Percentiles rank a stretch among this genome's conserved stretches.
Conservation (phyloP, 148 eudicot species). For the Chenopodium album region DNA sequence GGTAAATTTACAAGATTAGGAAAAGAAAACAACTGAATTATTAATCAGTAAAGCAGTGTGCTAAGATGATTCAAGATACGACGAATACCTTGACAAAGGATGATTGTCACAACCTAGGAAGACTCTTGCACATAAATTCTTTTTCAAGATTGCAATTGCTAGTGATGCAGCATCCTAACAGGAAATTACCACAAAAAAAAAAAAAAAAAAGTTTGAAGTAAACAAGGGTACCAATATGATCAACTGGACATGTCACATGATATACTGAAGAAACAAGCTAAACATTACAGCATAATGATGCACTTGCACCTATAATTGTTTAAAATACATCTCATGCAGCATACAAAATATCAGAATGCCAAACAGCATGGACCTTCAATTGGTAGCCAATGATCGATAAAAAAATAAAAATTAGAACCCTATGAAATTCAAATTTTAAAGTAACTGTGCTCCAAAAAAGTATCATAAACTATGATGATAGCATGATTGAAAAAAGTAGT, state of each 20-base stretch:
- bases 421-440: background rate
- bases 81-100: conserved; percentile 70
- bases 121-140: conserved; percentile 51
- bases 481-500: background rate
- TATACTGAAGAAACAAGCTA: background rate
- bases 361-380: background rate
- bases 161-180: conserved; percentile 83
- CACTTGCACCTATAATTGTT: background rate
- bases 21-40: background rate
- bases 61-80: background rate
- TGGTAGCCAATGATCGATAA: background rate
- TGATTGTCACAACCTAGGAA: conserved; percentile 92
- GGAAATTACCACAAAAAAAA: background rate
- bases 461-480: background rate
- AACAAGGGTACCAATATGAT: background rate
- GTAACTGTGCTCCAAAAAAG: background rate
- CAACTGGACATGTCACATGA: background rate
- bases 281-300: background rate
- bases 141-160: conserved; percentile 65
- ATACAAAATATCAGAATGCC: background rate
- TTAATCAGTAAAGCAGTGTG: background rate
- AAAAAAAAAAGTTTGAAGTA: background rate
- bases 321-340: background rate
- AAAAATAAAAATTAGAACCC: background rate
- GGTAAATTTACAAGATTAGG: background rate